Evolutionary conservation across 2,329 filamentous ascomycete genomes (phyloP), one percentile per base, ranked within the genome.

Genomic region (Trichoderma guizhouense): DNA sequence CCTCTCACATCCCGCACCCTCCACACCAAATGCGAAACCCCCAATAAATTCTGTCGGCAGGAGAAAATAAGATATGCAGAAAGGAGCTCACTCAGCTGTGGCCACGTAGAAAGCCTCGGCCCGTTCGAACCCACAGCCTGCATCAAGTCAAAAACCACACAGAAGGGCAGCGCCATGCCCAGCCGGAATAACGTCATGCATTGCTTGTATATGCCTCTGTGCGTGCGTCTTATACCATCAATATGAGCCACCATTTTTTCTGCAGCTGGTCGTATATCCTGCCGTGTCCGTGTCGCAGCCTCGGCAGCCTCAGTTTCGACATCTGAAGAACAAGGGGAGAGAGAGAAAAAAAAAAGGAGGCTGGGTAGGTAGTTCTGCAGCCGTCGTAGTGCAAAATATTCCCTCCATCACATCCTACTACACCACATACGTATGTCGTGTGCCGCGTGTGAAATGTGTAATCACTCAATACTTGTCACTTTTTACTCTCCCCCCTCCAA

Each of bases 21-120:
- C 43, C 43, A 32, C 47, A 24, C 43, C 47, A 18, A 32, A 18
- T 36, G 14, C 34, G 14, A 28, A n/a, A 60, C 43, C 43, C 47
- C 47, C n/a, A 53, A 53, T 24, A 24, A 6, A 24, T 53, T 53
- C 2, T 3, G 47, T 53, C 21, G 47, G 24, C 21, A 7, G 47
- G n/a, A 34, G n/a, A 53, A 24, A 34, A 60, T 30, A 32, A 32
- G 14, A 34, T 5, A 57, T 39, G 53, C 47, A 28, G 5, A 60
- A 24, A 32, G 36, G 7, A 8, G 18, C 18, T 60, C 57, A 60
- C 66, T 47, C 66, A 61, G 66, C 66, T 53, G 28, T 30, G 66
- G 66, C 66, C 66, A 69, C 66, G 66, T 69, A 61, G 66, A 34
- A 69, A 47, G 30, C 66, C 66, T 61, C 55, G 66, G 55, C 39